Conservation (phyloP, 2,329 filamentous ascomycete species). For the Neocatenulostroma microsporum region DNA sequence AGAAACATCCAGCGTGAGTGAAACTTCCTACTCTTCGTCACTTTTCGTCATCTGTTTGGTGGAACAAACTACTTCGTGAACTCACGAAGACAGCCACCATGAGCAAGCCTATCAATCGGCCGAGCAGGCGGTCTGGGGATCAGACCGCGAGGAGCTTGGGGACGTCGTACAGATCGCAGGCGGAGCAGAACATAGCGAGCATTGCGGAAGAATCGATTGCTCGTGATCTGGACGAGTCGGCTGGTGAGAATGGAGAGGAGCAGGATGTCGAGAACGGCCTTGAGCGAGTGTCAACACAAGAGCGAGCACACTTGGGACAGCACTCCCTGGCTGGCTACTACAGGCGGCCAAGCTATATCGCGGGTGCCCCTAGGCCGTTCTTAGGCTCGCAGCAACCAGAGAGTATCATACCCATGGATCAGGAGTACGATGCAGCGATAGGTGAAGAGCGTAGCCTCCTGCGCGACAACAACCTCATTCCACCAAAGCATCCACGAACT, state of each 20-base stretch:
- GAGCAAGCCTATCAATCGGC: constrained; percentile 12
- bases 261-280: constrained; percentile 9
- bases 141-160: constrained; percentile 19
- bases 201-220: constrained; percentile 28
- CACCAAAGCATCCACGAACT: constrained; percentile 42
- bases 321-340: constrained; percentile 58
- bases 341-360: constrained; percentile 68
- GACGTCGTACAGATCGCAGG: constrained; percentile 20
- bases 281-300: constrained; percentile 8
- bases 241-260: constrained; percentile 14
- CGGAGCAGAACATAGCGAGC: constrained; percentile 17
- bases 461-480: constrained; percentile 52
- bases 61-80: no score
- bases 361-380: constrained; percentile 63
- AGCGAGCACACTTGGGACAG: constrained; percentile 13
- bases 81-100: constrained; percentile 6
- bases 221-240: constrained; percentile 22
- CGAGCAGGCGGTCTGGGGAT: constrained; percentile 5
- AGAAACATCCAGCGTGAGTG: no score
- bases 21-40: no score
- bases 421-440: constrained; percentile 47
- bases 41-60: no score
- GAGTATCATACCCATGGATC: constrained; percentile 34
- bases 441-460: constrained; percentile 53
- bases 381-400: constrained; percentile 51